Evolutionary conservation across 176 grass and related monocot genomes (phyloP).

Genomic region (Triticum urartu): DNA sequence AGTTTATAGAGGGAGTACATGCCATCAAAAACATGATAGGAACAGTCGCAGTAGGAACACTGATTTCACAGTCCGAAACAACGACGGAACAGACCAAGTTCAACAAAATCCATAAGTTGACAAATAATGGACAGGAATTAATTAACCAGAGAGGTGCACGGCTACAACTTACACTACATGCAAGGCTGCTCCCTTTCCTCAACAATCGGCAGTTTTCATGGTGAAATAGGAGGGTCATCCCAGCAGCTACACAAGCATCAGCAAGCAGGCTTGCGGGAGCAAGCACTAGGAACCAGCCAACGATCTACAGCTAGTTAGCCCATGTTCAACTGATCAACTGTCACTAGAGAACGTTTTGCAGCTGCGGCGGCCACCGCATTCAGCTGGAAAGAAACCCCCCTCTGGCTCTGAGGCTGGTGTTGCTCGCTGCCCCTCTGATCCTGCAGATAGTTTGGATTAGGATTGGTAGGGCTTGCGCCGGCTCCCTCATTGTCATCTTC

Average conservation of each 20-base stretch:
- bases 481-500: constrained; percentile 58
- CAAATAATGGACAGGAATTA: background rate
- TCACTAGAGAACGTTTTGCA: constrained; percentile 51
- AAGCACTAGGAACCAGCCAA: background rate
- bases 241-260: background rate
- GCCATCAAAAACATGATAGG: background rate
- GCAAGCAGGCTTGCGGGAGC: background rate
- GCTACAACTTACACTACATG: background rate
- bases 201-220: constrained; percentile 1
- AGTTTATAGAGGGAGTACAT: no score
- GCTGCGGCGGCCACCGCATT: constrained; percentile 49
- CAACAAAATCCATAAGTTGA: background rate
- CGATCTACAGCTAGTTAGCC: background rate
- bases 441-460: constrained; percentile 31
- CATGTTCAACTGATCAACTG: constrained; percentile 47
- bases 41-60: background rate
- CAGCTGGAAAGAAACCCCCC: constrained; percentile 93
- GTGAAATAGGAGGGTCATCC: constrained; percentile 17
- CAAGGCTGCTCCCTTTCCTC: background rate
- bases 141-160: background rate
- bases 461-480: constrained; percentile 30
- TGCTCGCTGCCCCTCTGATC: constrained; percentile 53
- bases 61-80: background rate
- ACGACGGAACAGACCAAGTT: background rate
- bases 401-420: constrained; percentile 39